Conservation (phyloP, 2,329 filamentous ascomycete genomes). For the Aureobasidium sp. region DNA sequence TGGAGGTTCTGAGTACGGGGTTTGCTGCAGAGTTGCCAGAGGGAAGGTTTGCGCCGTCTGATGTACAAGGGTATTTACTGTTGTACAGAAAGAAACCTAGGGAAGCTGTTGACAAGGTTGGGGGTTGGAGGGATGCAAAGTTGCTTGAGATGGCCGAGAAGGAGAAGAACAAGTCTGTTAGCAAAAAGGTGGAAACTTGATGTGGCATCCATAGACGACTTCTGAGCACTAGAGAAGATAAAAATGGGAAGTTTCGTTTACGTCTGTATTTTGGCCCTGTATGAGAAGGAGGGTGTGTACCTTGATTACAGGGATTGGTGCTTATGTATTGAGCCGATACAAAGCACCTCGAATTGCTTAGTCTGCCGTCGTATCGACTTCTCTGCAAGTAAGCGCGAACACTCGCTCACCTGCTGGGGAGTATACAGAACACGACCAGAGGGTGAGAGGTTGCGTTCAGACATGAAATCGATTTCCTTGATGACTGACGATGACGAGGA, state of each 20-base stretch:
- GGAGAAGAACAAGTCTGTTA: neutral
- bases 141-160: neutral
- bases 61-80: conserved; percentile 46
- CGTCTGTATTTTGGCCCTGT: too few relatives aligned
- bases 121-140: conserved; percentile 26
- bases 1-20: conserved; percentile 33
- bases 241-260: neutral
- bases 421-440: too few relatives aligned
- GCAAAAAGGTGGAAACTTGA: neutral
- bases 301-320: too few relatives aligned
- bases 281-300: too few relatives aligned
- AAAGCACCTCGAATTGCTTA: too few relatives aligned
- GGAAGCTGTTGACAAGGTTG: conserved; percentile 35
- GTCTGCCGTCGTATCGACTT: too few relatives aligned
- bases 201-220: neutral
- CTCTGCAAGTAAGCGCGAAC: too few relatives aligned
- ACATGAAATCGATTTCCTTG: neutral
- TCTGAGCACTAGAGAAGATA: neutral
- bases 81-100: conserved; percentile 41
- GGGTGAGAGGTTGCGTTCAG: neutral
- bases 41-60: conserved; percentile 41
- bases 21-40: conserved; percentile 41
- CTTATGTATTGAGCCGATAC: too few relatives aligned
- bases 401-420: too few relatives aligned
- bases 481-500: neutral